Conservation (phyloP, 148 eudicot genomes). For the Amaranthus cruentus region DNA sequence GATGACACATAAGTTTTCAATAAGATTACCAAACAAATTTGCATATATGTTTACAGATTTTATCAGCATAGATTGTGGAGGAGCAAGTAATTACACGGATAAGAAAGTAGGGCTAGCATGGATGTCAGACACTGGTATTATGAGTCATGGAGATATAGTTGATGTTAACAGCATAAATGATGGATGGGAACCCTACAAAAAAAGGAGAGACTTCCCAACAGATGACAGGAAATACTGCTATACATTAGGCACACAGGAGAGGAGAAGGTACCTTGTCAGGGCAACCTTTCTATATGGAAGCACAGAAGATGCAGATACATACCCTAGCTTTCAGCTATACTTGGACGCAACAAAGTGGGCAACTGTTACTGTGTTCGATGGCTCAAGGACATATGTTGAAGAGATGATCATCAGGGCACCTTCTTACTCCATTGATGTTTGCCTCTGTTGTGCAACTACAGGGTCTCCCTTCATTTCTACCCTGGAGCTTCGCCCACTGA, state of each 20-base stretch:
- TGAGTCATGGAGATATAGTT: slow-evolving; percentile 44
- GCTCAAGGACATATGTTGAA: slow-evolving; percentile 50
- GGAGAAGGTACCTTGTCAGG: slow-evolving; percentile 75
- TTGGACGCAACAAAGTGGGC: slow-evolving; percentile 95
- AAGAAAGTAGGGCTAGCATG: slow-evolving; percentile 50
- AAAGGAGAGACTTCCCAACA: slow-evolving; percentile 66
- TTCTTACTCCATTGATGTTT: slow-evolving; percentile 62
- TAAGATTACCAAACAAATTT: neutral
- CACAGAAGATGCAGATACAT: slow-evolving; percentile 40
- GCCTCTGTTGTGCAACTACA: slow-evolving; percentile 88
- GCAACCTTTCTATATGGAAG: slow-evolving; percentile 80
- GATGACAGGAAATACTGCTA: slow-evolving; percentile 79
- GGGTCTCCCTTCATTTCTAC: slow-evolving; percentile 87
- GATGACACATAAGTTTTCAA: neutral
- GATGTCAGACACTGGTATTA: slow-evolving; percentile 61
- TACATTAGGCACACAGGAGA: slow-evolving; percentile 51
- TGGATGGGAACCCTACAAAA: slow-evolving; percentile 43
- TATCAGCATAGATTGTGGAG: slow-evolving; percentile 94
- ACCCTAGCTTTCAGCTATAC: slow-evolving; percentile 79
- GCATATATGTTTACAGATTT: slow-evolving; percentile 56
- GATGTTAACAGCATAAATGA: slow-evolving; percentile 32
- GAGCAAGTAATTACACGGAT: slow-evolving; percentile 65
- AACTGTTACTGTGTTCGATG: slow-evolving; percentile 60
- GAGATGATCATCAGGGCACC: slow-evolving; percentile 93
- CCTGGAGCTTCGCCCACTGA: slow-evolving; percentile 77